Base-by-base conservation (phyloP, 1,139 yeast genomes). In the Pichia kudriavzevii region DNA sequence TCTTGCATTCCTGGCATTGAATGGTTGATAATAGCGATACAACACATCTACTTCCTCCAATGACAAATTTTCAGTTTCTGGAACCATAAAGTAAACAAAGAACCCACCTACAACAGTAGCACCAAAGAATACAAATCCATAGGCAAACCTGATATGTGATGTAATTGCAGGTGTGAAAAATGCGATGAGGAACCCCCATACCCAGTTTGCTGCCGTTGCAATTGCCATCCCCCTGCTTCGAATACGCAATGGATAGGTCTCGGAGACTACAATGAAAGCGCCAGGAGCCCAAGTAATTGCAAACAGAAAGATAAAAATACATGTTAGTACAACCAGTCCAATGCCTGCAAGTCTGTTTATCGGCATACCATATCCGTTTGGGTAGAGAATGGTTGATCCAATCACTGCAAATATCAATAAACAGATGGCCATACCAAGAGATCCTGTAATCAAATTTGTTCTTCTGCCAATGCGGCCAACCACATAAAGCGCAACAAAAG, bases 211-310 rank as follows among this genome's bases (percentile, higher is more conserved):
- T 16, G 84, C 82, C 28, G 75, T 67, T 35, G 88, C 78, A 37
- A 83, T 62, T 30, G 88, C 77, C 66, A 82, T 80, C 39, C 84
- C 83, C 62, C 79, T 79, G 21, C 88, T 75, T 61, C 91, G 72
- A 44, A 81, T 75, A 50, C 87, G 74, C 46, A 81, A 66, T 32
- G 94, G 88, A 60, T 75, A 83, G 22, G 81, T 66, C 59, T 84
- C 95, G 20, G 91, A 79, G 36, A 79, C 73, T 47, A 81, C 76
- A 39, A 80, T 79, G 72, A 77, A 84, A 28, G 79, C 79, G 55
- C 80, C 77, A 48, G 93, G 91, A 42, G 88, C 94, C 94, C 94
- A 83, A 5, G 94, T 76, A 24, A 80, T 69, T 23, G 94, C 91
- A 57, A 83, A 84, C 63, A 73, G 75, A 69, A 79, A 78, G 44